Evolutionary conservation across 1,139 yeast genomes (phyloP).

Genomic region (Yamadazyma siamensis): DNA sequence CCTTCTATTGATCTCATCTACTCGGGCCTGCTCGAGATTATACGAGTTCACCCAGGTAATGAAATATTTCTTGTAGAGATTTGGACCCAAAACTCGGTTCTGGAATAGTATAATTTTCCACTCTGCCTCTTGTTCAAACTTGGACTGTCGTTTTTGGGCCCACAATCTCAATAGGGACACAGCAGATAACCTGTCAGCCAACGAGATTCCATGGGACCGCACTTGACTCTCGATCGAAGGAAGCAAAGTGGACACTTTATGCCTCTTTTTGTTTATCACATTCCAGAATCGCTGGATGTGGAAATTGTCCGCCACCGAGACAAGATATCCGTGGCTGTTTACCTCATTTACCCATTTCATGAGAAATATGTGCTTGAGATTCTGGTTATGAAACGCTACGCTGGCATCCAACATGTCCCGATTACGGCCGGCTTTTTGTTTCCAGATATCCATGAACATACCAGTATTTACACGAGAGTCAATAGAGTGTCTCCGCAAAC

Average conservation of each 20-base stretch:
- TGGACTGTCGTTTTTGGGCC: conserved; percentile 15
- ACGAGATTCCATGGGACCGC: too few relatives aligned
- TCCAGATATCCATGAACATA: too few relatives aligned
- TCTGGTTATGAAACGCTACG: too few relatives aligned
- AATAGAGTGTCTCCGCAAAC: too few relatives aligned
- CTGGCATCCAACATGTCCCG: too few relatives aligned
- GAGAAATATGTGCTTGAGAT: too few relatives aligned
- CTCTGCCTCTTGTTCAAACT: conserved; percentile 15
- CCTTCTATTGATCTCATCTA: not conserved
- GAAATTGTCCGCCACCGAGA: conserved; percentile 6
- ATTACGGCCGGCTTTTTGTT: too few relatives aligned
- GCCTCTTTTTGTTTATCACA: too few relatives aligned
- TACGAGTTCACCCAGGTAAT: conserved; percentile 21
- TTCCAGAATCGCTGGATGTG: conserved; percentile 7
- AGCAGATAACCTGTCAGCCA: conserved; percentile 4
- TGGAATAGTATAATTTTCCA: conserved; percentile 16
- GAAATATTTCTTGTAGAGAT: conserved; percentile 12
- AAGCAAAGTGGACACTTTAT: too few relatives aligned
- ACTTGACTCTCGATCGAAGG: too few relatives aligned
- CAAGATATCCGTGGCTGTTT: conserved; percentile 2
- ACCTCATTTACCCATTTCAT: conserved; percentile 3
- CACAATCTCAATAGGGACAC: conserved; percentile 13
- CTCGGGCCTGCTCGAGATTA: conserved; percentile 7
- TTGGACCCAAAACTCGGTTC: conserved; percentile 10
- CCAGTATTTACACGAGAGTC: too few relatives aligned